These are phyloP conservation scores for Nicotiana rustica DNA, from an alignment of 305 asterid genomes.

Conservation along the genomic window DNA sequence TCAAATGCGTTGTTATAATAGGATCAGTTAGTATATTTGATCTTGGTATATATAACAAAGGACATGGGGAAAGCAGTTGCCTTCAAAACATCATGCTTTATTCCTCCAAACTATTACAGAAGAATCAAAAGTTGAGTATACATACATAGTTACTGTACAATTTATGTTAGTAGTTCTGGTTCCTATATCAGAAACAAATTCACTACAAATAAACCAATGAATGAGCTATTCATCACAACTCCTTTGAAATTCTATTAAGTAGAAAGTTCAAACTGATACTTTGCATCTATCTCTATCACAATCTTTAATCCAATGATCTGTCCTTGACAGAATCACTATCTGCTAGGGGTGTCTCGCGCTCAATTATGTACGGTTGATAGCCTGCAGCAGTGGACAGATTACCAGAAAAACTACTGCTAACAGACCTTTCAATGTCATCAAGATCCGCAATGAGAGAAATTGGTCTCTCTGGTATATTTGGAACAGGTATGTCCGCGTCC, in stretches of 20 bases:
- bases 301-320: not conserved
- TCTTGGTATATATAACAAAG: not conserved
- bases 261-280: not conserved
- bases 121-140: constrained; percentile 15
- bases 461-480: constrained; percentile 51
- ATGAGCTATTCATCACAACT: constrained; percentile 15
- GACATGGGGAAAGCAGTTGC: not conserved
- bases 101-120: constrained; percentile 13
- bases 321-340: constrained; percentile 36
- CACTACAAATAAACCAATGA: constrained; percentile 25
- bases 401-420: constrained; percentile 48
- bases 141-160: constrained; percentile 21
- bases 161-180: constrained; percentile 28
- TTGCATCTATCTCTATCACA: constrained; percentile 4
- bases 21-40: not conserved
- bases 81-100: not conserved
- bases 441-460: constrained; percentile 50
- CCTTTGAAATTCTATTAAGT: not conserved
- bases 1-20: not conserved
- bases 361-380: constrained; percentile 41
- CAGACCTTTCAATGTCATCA: constrained; percentile 51
- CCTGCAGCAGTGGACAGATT: constrained; percentile 45
- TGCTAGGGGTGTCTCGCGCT: constrained; percentile 31
- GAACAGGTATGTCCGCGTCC: constrained; percentile 47
- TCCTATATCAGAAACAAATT: constrained; percentile 26